Evolutionary conservation across 2,329 filamentous ascomycete species (phyloP), one percentile per base, ranked within the genome.

Genomic region (Alternaria sp.): DNA sequence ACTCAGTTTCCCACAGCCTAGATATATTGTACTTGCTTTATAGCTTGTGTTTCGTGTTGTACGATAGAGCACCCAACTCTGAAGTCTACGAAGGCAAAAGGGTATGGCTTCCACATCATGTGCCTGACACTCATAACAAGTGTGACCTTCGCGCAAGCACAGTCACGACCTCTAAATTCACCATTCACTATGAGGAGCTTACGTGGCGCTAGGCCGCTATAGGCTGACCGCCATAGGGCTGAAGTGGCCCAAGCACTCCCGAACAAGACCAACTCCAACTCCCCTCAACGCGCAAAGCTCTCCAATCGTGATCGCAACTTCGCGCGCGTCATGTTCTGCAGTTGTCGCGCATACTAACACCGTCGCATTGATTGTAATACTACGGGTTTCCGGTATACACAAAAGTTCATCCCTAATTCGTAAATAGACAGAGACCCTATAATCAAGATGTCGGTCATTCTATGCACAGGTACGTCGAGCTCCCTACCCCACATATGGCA

Each of bases 381-480:
- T 23, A 47, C 46, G 19, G 11, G 21, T 25, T 17, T 23, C n/a
- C 17, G 26, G 25, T n/a, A 46, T 47, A 46, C 23, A 47, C 30
- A 56, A 56, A 44, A 50, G 13, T 28, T 36, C 13, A 25, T 43
- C 36, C 19, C 25, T 36, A 25, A 43, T 40, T 49, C 28, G 23
- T 25, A 4, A 17, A 8, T 25, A 47, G 28, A 28, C 5, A 57
- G 32, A 50, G 46, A 52, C 49, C 30, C 28, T 52, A 11, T n/a
- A 40, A 52, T 52, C 36, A 54, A 26, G 62, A 90, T 90, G 88
- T 89, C 87, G 69, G 88, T 90, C 65, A 90, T 90, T 74, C 82
- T 90, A 40, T 90, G 88, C 73, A 90, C 88, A 64, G 88, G 88
- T 89, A 80, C 77, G 84, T 70, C 49, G 51, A 64, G 64, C 57